Conservation (phyloP, 257 asterid genomes). For the Henckelia pumila region DNA sequence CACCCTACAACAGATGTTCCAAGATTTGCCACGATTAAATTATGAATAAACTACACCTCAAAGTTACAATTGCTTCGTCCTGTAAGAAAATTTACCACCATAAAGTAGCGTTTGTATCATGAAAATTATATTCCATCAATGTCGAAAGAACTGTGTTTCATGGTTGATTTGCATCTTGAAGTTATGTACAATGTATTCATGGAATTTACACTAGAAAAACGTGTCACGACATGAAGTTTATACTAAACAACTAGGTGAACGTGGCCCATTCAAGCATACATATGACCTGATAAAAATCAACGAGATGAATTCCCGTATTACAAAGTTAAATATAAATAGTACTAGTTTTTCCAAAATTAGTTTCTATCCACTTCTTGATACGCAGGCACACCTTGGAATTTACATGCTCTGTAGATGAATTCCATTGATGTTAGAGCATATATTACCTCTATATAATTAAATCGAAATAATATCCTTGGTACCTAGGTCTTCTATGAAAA, state of each 20-base stretch:
- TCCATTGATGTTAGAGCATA: neutral
- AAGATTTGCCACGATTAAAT: neutral
- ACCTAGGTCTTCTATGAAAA: neutral
- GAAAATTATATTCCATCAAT: neutral
- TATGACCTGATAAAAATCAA: no score
- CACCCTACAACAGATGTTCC: slow-evolving; percentile 48
- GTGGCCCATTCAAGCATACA: neutral
- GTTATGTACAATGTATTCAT: neutral
- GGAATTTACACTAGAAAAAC: neutral
- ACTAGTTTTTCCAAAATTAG: no score
- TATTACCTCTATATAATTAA: neutral
- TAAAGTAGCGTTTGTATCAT: neutral
- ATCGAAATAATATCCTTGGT: neutral
- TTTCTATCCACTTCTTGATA: neutral
- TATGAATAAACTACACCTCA: neutral
- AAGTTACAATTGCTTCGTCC: neutral
- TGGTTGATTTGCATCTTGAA: neutral
- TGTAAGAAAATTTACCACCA: neutral
- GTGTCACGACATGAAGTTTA: neutral
- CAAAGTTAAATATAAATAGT: neutral
- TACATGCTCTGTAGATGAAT: neutral
- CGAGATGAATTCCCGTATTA: neutral
- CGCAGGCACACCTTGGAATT: neutral
- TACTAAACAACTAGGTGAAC: neutral
- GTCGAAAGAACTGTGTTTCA: neutral